A percentile compares a stretch with the other conserved stretches of the same genome.
These are phyloP conservation scores for Metarhizium robertsii DNA, from an alignment of 2,329 filamentous ascomycete genomes.

Conservation along the genomic window DNA sequence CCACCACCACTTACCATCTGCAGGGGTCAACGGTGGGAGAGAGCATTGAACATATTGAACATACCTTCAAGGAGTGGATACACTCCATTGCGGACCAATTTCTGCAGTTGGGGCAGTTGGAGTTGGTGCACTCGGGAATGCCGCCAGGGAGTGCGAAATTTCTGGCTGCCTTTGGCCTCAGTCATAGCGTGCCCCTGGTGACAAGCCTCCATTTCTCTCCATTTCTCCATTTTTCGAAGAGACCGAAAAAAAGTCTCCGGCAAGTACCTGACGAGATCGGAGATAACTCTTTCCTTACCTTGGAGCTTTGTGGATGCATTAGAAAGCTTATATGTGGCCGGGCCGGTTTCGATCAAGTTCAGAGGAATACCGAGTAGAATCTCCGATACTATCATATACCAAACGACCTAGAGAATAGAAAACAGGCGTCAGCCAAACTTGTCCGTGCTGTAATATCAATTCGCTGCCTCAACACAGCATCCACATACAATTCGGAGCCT, in stretches of 20 bases:
- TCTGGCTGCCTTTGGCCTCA: neutral
- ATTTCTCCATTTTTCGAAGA: too few relatives aligned
- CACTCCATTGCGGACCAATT: neutral
- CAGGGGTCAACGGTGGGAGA: conserved; percentile 1
- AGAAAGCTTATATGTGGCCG: neutral
- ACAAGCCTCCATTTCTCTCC: neutral
- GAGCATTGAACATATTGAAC: conserved; percentile 3
- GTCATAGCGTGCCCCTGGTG: neutral
- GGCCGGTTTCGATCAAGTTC: neutral
- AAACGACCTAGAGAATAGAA: neutral
- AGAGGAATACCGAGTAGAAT: neutral
- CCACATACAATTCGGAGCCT: neutral
- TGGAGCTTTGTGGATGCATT: conserved; percentile 7
- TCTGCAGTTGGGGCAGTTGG: neutral
- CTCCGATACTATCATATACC: neutral
- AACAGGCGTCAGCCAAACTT: neutral
- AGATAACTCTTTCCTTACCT: conserved; percentile 1
- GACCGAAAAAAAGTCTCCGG: neutral
- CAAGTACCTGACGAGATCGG: neutral
- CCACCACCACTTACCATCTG: neutral
- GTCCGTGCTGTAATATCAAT: neutral
- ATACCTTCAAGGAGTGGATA: conserved; percentile 3
- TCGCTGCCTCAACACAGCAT: neutral
- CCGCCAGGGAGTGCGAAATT: neutral
- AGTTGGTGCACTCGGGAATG: neutral